A percentile compares a stretch with the other conserved stretches of the same genome.
Conservation (phyloP, 2,329 filamentous ascomycete species). For the Calonectria ilicicola region DNA sequence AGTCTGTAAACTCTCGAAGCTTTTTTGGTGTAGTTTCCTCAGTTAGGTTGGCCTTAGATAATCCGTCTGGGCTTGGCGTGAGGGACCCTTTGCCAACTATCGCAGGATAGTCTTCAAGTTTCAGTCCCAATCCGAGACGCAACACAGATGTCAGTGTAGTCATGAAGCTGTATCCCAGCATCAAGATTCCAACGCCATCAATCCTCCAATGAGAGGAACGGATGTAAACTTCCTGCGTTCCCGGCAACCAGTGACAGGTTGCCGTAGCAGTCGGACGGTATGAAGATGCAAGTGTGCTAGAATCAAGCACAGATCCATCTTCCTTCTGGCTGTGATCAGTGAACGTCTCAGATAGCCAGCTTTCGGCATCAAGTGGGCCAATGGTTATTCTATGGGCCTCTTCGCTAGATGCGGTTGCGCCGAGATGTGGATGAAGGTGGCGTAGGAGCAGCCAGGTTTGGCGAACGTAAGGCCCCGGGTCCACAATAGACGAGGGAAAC, state of each 20-base stretch:
- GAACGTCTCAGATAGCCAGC: constrained; percentile 25
- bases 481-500: constrained; percentile 35
- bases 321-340: constrained; percentile 1
- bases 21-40: constrained; percentile 36
- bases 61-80: constrained; percentile 43
- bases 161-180: constrained; percentile 37
- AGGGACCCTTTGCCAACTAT: constrained; percentile 37
- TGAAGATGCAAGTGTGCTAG: background rate
- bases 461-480: constrained; percentile 27
- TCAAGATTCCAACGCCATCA: constrained; percentile 43
- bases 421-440: constrained; percentile 33
- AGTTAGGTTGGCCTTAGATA: constrained; percentile 33
- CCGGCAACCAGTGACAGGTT: constrained; percentile 26
- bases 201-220: constrained; percentile 44
- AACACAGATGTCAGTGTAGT: constrained; percentile 37
- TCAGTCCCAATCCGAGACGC: constrained; percentile 1
- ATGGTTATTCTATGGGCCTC: constrained; percentile 7
- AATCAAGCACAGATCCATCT: background rate
- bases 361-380: constrained; percentile 8
- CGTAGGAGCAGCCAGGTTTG: constrained; percentile 31
- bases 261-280: constrained; percentile 7
- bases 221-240: constrained; percentile 19
- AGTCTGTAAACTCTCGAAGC: background rate
- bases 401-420: background rate
- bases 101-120: constrained; percentile 8